Evolutionary conservation across 345 rosid species (phyloP).

Genomic region (Hevea brasiliensis): DNA sequence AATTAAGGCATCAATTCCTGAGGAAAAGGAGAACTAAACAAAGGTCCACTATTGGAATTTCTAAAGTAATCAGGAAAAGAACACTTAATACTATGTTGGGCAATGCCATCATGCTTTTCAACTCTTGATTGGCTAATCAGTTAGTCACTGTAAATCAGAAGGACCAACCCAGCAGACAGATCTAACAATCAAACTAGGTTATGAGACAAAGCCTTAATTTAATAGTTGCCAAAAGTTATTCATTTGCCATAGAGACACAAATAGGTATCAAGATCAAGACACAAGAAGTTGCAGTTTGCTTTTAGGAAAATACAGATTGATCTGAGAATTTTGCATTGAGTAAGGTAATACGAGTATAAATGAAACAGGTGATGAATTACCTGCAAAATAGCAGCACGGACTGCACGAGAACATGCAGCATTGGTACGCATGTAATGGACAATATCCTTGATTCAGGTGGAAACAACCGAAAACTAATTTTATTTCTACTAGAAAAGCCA

Average conservation of each 20-base stretch:
- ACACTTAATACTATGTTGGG: not conserved
- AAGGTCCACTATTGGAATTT: no score
- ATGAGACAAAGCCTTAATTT: not conserved
- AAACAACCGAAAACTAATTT: constrained; percentile 16
- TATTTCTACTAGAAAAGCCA: constrained; percentile 7
- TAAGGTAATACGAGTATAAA: not conserved
- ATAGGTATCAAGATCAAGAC: not conserved
- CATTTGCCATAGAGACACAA: not conserved
- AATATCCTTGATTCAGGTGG: constrained; percentile 60
- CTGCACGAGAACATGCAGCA: constrained; percentile 98
- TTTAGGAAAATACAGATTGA: not conserved
- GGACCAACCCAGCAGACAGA: not conserved
- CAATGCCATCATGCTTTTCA: not conserved
- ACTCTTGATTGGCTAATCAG: not conserved
- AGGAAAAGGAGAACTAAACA: not conserved
- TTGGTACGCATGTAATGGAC: constrained; percentile 84
- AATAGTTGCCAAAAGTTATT: not conserved
- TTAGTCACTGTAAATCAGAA: not conserved
- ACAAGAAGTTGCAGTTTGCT: not conserved
- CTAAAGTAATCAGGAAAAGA: not conserved
- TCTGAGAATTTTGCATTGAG: not conserved
- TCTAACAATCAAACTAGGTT: not conserved
- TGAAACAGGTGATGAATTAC: constrained; percentile 28
- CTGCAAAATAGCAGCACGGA: constrained; percentile 90
- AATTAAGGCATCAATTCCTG: not conserved